Evolutionary conservation across 495 filamentous ascomycete species (phyloP).

Genomic region (Talaromyces borbonicus): DNA sequence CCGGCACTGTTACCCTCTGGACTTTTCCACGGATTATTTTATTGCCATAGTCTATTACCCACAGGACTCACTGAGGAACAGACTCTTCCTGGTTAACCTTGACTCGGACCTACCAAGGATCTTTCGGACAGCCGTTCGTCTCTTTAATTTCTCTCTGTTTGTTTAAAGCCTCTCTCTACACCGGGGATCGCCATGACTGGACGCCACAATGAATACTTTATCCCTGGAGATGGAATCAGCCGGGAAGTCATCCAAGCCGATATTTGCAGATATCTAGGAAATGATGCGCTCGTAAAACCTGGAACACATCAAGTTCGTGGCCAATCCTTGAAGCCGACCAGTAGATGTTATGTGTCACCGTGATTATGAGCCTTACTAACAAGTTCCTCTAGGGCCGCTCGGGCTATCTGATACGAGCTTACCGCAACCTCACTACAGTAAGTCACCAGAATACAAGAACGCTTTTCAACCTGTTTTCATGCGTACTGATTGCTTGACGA

Average conservation of each 20-base stretch:
- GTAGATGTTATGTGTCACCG: constrained; percentile 3
- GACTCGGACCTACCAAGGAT: constrained; percentile 3
- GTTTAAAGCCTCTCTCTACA: constrained; percentile 16
- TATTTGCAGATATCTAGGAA: constrained; percentile 88
- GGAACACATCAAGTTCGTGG: constrained; percentile 67
- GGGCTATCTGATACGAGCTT: constrained; percentile 81
- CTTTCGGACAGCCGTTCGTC: constrained; percentile 10
- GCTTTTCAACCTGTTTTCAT: background rate
- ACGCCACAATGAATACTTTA: constrained; percentile 76
- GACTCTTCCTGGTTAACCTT: constrained; percentile 1
- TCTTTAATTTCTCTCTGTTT: constrained; percentile 11
- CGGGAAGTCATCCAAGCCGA: constrained; percentile 91
- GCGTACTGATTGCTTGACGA: constrained; percentile 12
- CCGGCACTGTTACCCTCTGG: no score
- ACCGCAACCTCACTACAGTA: constrained; percentile 79
- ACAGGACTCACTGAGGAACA: background rate
- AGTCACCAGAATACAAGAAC: no score
- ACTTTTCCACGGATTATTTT: constrained; percentile 1
- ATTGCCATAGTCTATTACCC: background rate
- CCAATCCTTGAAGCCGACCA: constrained; percentile 10
- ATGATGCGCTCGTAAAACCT: constrained; percentile 82
- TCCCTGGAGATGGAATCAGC: constrained; percentile 81
- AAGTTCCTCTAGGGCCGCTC: constrained; percentile 45
- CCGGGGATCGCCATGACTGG: constrained; percentile 38
- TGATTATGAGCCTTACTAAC: constrained; percentile 23